phyloP scores from a whole-genome alignment of 306 rosid genomes.

The Cicer arietinum region DNA sequence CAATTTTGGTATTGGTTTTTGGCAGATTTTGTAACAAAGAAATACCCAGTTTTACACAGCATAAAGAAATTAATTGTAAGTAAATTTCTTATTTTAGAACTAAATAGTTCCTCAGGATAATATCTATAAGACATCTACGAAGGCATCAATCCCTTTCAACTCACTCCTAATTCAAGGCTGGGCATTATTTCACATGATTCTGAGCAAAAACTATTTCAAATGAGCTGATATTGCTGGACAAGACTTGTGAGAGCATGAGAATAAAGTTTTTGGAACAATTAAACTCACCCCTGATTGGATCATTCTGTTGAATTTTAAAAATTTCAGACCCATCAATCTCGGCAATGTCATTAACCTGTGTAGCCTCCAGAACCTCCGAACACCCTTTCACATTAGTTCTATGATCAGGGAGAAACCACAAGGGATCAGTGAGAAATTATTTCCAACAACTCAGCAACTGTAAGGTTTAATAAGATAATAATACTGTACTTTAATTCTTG shows the following conservation, averaged over 20 bases:
- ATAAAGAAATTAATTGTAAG: slow-evolving; percentile 12
- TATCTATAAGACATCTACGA: slow-evolving; percentile 25
- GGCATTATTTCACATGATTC: slow-evolving; percentile 38
- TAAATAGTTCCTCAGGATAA: slow-evolving; percentile 25
- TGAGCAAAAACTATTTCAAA: slow-evolving; percentile 30
- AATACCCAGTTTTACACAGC: slow-evolving; percentile 24
- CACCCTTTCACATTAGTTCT: slow-evolving; percentile 55
- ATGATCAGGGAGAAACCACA: slow-evolving; percentile 39
- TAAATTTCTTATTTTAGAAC: slow-evolving; percentile 30
- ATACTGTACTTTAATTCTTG: slow-evolving; percentile 54
- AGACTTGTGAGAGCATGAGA: slow-evolving; percentile 35
- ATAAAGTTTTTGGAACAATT: slow-evolving; percentile 32
- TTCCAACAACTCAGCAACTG: slow-evolving; percentile 44
- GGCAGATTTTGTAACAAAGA: slow-evolving; percentile 23
- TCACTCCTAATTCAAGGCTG: slow-evolving; percentile 27
- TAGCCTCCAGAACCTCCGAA: slow-evolving; percentile 49
- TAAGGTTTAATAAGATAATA: slow-evolving; percentile 33
- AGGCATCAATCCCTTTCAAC: slow-evolving; percentile 12
- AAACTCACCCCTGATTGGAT: slow-evolving; percentile 59
- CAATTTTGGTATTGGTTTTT: slow-evolving; percentile 6
- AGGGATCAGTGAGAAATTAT: slow-evolving; percentile 38
- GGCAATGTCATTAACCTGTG: slow-evolving; percentile 39
- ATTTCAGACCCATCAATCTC: slow-evolving; percentile 45
- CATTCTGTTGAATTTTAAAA: slow-evolving; percentile 49
- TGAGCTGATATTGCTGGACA: slow-evolving; percentile 23